Evolutionary conservation across 2,329 filamentous ascomycete genomes (phyloP).

Genomic region (Didymosphaeria variabile): DNA sequence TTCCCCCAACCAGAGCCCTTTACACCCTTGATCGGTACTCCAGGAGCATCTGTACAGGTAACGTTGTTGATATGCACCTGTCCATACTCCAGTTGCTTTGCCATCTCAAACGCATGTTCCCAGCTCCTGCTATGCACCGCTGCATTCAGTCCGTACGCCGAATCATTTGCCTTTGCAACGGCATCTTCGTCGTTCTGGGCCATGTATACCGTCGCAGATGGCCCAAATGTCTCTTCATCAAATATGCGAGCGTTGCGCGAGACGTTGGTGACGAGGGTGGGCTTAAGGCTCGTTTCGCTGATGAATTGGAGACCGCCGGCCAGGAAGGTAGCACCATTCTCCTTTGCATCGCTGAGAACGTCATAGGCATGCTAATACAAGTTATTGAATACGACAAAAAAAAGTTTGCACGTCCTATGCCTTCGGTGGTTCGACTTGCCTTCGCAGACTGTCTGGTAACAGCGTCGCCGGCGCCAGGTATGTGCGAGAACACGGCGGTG

Average conservation of each 20-base stretch:
- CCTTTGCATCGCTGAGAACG: conserved; percentile 63
- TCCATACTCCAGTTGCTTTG: conserved; percentile 63
- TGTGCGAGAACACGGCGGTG: conserved; percentile 52
- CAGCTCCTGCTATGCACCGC: conserved; percentile 76
- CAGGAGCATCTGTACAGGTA: conserved; percentile 17
- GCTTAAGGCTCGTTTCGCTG: conserved; percentile 60
- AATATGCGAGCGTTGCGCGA: conserved; percentile 75
- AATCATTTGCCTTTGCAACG: conserved; percentile 79
- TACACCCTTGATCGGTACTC: conserved; percentile 22
- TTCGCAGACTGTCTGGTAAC: conserved; percentile 40
- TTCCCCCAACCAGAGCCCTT: conserved; percentile 30
- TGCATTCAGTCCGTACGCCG: conserved; percentile 76
- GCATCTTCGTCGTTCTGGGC: conserved; percentile 75
- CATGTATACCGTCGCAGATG: conserved; percentile 72
- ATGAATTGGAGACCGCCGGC: conserved; percentile 57
- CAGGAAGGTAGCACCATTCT: conserved; percentile 64
- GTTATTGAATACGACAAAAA: not conserved
- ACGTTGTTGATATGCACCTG: conserved; percentile 27
- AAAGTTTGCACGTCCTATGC: no score
- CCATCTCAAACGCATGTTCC: conserved; percentile 49
- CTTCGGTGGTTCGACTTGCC: not conserved
- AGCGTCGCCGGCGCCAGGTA: conserved; percentile 52
- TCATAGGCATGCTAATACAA: conserved; percentile 34
- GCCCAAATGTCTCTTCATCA: conserved; percentile 77
- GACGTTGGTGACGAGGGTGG: conserved; percentile 71